These are phyloP conservation scores for Capsella rubella DNA, from an alignment of 441 rosid species.

Conservation along the genomic window DNA sequence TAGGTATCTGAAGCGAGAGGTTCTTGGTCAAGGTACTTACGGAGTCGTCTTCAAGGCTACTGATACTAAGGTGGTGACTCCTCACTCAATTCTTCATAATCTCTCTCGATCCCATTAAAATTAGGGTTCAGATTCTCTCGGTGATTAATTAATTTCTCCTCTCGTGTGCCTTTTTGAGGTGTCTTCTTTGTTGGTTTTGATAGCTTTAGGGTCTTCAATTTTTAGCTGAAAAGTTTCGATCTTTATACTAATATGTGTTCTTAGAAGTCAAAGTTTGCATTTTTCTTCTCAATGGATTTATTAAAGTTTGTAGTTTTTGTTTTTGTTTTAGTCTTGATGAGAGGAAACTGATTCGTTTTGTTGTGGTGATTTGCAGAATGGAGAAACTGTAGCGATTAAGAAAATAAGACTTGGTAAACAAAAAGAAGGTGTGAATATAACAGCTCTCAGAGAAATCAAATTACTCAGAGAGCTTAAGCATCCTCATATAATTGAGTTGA, in stretches of 20 bases:
- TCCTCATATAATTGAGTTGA: conserved; percentile 81
- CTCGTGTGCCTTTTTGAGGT: not conserved
- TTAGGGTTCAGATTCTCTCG: conserved; percentile 19
- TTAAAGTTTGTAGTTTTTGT: not conserved
- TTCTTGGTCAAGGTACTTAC: conserved; percentile 91
- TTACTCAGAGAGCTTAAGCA: conserved; percentile 87
- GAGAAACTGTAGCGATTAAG: conserved; percentile 82
- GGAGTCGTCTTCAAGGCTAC: conserved; percentile 95
- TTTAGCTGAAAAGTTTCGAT: not conserved
- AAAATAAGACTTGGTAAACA: conserved; percentile 90
- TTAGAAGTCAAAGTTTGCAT: not conserved
- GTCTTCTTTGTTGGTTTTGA: not conserved
- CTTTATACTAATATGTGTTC: not conserved
- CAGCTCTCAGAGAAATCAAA: conserved; percentile 91
- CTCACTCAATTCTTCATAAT: conserved; percentile 12
- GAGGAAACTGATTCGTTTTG: not conserved
- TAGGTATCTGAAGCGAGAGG: conserved; percentile 82
- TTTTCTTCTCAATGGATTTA: not conserved
- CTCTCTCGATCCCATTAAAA: not conserved
- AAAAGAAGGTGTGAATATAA: conserved; percentile 87
- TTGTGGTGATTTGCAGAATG: conserved; percentile 58
- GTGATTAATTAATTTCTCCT: not conserved
- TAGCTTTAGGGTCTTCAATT: not conserved
- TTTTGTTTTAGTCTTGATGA: not conserved
- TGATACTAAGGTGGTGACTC: conserved; percentile 75